Base-by-base conservation (phyloP, 768 basidiomycete genomes). In the Suillus subaureus region DNA sequence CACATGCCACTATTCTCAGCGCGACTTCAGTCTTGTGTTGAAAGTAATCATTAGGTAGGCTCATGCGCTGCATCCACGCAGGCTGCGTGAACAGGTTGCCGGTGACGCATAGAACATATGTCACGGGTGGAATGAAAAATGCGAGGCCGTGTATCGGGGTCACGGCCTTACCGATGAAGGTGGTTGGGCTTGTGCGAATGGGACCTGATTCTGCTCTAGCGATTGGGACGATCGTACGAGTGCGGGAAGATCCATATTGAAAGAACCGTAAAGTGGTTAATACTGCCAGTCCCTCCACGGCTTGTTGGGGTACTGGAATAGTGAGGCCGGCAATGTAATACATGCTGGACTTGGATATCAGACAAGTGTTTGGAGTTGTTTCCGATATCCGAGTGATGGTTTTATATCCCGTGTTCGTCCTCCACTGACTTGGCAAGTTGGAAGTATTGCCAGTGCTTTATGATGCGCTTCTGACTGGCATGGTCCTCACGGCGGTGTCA, bases 1-100 rank as follows among this genome's bases (percentile, higher is more conserved):
- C 68, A 33, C 77, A 79, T 21, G 73, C 77, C 4, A 56, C 66
- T 21, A 74, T 37, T 39, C 74, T 74, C 60, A 75, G 62, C 6
- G 71, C 63, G 9, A 55, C 63, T 61, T 71, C 64, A 74, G 73
- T 65, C 67, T 75, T 57, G n/a, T 62, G 47, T 64, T 31, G 62
- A 31, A 77, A 37, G 13, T 72, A 60, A 47, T 72, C 66, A 6
- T 71, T 62, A 2, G 77, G 74, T 31, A 80, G 64, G 47, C 71
- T 69, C 9, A 70, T 69, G 61, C 56, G 70, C n/a, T 31, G 49
- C 71, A 79, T 70, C 79, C 79, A 81, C n/a, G 69, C 63, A 5
- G 79, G 79, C 67, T 79, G 79, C 35, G 73, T 65, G 40, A 81
- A 70, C 4, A 69, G 66, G 61, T 78, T 79, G 45, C 71, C 42